Percentiles rank a stretch among this genome's conserved stretches.
phyloP scores from a whole-genome alignment of 2,329 filamentous ascomycete species.

The Botrytis fabae region DNA sequence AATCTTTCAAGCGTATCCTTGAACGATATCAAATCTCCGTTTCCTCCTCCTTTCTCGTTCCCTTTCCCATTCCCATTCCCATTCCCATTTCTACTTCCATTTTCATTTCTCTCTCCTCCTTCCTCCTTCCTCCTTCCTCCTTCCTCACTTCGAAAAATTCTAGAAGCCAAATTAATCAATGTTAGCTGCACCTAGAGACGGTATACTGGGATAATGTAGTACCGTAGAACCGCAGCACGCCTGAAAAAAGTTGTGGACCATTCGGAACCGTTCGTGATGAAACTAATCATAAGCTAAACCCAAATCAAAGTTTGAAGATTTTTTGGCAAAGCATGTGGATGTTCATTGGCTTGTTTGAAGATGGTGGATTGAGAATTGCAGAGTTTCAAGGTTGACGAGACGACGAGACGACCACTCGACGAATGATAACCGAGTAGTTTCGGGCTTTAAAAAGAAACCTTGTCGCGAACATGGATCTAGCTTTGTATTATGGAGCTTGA shows the following conservation, averaged over 20 bases:
- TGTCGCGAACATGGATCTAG: neutral
- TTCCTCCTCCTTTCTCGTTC: neutral
- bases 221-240: slow-evolving; percentile 4
- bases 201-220: neutral
- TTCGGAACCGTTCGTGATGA: neutral
- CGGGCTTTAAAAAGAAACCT: neutral
- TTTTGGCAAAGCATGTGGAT: neutral
- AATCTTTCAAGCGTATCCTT: neutral
- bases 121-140: too few relatives aligned
- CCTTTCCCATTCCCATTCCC: too few relatives aligned
- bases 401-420: neutral
- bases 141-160: neutral
- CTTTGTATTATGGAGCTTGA: slow-evolving; percentile 1
- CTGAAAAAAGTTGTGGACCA: neutral
- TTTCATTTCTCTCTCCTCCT: neutral
- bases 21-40: neutral
- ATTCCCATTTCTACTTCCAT: neutral
- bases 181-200: neutral
- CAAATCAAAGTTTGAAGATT: neutral
- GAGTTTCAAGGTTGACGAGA: slow-evolving; percentile 12
- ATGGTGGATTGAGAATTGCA: neutral
- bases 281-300: neutral
- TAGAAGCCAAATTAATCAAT: slow-evolving; percentile 6
- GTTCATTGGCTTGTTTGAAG: slow-evolving; percentile 6
- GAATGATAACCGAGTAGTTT: neutral